Evolutionary conservation across 2,329 filamentous ascomycete species (phyloP).

Genomic region (Harringtonia aguacate): DNA sequence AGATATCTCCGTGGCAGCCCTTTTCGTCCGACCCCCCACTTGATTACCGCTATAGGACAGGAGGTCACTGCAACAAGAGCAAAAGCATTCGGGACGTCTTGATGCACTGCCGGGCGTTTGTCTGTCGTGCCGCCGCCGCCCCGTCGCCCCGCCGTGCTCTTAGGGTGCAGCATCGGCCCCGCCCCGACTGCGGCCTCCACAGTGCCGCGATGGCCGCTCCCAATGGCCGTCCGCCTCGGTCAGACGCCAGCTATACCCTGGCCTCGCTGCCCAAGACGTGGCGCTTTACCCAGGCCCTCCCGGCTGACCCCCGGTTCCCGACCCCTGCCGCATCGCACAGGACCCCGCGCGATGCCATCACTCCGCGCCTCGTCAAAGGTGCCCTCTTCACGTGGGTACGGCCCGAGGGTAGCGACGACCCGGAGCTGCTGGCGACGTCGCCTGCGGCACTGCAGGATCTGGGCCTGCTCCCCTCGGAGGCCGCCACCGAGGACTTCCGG

Average conservation of each 20-base stretch:
- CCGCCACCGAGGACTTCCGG: conserved; percentile 62
- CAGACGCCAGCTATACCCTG: conserved; percentile 28
- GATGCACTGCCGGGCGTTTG: conserved; percentile 5
- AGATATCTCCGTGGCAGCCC: no score
- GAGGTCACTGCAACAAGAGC: no score
- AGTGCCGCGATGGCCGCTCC: no score
- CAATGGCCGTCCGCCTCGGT: no score
- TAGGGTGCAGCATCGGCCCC: background rate
- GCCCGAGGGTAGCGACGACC: conserved; percentile 59
- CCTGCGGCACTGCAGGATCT: conserved; percentile 68
- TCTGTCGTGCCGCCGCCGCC: conserved; percentile 1
- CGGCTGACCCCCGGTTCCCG: conserved; percentile 66
- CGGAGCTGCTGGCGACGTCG: conserved; percentile 75
- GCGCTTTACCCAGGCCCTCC: conserved; percentile 56
- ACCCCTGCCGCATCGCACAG: conserved; percentile 74
- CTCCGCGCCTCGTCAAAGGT: conserved; percentile 71
- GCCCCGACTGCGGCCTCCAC: no score
- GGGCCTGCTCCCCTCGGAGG: conserved; percentile 60
- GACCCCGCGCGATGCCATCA: conserved; percentile 65
- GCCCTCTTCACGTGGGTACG: conserved; percentile 88
- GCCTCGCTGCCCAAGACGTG: conserved; percentile 53
- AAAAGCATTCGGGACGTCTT: no score
- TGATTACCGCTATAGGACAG: no score
- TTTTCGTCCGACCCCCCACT: no score
- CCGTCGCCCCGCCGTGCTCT: background rate